phyloP scores from a whole-genome alignment of 495 filamentous ascomycete species.

The Penicillium parvum region DNA sequence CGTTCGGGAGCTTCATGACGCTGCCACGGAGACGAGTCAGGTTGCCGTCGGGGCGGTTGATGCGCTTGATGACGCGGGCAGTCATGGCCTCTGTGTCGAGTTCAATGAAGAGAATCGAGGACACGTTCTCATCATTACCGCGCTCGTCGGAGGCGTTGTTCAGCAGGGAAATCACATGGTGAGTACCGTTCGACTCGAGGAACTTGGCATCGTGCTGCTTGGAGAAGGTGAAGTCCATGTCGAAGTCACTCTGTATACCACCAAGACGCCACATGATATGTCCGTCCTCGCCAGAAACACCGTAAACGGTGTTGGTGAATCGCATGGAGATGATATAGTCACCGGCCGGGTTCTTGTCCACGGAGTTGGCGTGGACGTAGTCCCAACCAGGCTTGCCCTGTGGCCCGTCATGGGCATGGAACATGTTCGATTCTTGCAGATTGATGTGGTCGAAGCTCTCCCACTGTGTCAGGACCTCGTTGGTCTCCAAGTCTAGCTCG shows the following conservation, averaged over 20 bases:
- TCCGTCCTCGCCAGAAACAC: conserved; percentile 53
- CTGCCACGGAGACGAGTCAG: conserved; percentile 59
- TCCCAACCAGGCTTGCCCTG: conserved; percentile 30
- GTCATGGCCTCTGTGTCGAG: conserved; percentile 46
- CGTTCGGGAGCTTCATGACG: conserved; percentile 51
- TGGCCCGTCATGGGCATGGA: conserved; percentile 34
- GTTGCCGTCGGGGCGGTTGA: conserved; percentile 43
- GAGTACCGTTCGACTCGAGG: conserved; percentile 45
- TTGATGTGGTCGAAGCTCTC: conserved; percentile 38
- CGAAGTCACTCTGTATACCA: conserved; percentile 42
- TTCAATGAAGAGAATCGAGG: conserved; percentile 50
- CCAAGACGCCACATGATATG: conserved; percentile 56
- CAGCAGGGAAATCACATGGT: conserved; percentile 48
- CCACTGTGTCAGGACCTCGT: conserved; percentile 46
- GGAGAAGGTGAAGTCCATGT: conserved; percentile 49
- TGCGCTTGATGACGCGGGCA: conserved; percentile 38
- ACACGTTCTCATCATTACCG: conserved; percentile 36
- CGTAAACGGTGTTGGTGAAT: conserved; percentile 52
- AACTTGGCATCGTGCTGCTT: conserved; percentile 60
- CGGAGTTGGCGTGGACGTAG: conserved; percentile 40
- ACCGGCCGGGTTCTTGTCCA: conserved; percentile 42
- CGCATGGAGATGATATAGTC: conserved; percentile 58
- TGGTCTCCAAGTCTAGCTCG: conserved; percentile 46
- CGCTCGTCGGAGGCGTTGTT: conserved; percentile 51
- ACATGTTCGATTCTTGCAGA: conserved; percentile 41